Evolutionary conservation across 108 stramenopile species (phyloP).

Genomic region (Nitzschia putrida): DNA sequence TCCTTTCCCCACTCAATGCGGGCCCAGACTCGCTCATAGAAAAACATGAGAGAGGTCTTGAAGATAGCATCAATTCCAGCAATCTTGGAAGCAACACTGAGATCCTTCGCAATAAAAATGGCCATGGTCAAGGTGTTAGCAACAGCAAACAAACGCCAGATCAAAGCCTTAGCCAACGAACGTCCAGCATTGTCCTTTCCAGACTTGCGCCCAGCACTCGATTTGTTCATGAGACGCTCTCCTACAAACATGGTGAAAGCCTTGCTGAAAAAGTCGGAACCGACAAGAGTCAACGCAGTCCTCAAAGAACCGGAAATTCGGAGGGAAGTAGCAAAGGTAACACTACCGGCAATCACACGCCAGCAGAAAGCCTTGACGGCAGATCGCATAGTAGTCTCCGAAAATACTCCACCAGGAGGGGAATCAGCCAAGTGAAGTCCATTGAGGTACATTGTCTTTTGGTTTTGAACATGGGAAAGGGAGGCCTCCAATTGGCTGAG

Average conservation of each 20-base stretch:
- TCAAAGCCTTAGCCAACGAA: conserved; percentile 87
- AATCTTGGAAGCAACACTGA: conserved; percentile 86
- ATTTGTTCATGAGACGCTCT: conserved; percentile 94
- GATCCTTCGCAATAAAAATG: conserved; percentile 79
- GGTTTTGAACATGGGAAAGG: conserved; percentile 49
- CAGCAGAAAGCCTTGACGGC: conserved; percentile 85
- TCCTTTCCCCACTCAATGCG: conserved; percentile 91
- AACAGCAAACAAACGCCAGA: conserved; percentile 94
- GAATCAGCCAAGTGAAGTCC: conserved; percentile 37
- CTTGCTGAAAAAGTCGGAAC: conserved; percentile 93
- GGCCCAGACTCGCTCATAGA: conserved; percentile 89
- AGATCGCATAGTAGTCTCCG: conserved; percentile 74
- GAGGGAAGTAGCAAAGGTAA: conserved; percentile 80
- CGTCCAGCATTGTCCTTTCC: conserved; percentile 81
- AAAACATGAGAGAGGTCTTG: conserved; percentile 93
- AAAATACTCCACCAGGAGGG: conserved; percentile 51
- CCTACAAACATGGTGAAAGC: conserved; percentile 94
- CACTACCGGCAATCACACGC: conserved; percentile 84
- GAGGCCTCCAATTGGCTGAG: conserved; percentile 50
- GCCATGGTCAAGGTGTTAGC: conserved; percentile 90
- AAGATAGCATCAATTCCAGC: conserved; percentile 90
- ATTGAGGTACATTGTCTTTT: conserved; percentile 72
- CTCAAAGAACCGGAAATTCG: conserved; percentile 70
- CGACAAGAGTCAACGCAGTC: conserved; percentile 89
- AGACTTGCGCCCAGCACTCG: conserved; percentile 69